Evolutionary conservation across 106 monocot species (phyloP).

Genomic region (Triglochin maritima): DNA sequence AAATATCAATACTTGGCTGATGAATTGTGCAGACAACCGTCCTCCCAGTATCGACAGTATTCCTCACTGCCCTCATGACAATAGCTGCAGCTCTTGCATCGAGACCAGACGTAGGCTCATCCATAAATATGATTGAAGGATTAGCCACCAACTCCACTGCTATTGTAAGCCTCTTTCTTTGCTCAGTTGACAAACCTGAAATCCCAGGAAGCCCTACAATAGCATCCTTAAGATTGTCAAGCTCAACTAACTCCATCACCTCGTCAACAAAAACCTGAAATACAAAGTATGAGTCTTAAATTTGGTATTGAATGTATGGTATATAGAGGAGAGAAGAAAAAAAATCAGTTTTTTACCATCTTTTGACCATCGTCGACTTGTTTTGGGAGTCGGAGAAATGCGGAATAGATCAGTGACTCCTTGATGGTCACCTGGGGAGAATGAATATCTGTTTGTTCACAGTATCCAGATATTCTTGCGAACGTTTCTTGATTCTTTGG

Average conservation of each 20-base stretch:
- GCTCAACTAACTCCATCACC: slow-evolving; percentile 54
- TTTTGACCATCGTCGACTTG: slow-evolving; percentile 33
- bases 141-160: slow-evolving; percentile 57
- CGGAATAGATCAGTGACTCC: slow-evolving; percentile 58
- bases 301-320: not conserved
- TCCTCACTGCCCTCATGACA: slow-evolving; percentile 58
- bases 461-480: slow-evolving; percentile 62
- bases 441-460: slow-evolving; percentile 70
- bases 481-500: slow-evolving; percentile 55
- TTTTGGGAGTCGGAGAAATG: slow-evolving; percentile 49
- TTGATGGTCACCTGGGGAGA: slow-evolving; percentile 59
- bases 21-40: slow-evolving; percentile 60
- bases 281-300: not conserved
- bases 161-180: slow-evolving; percentile 57
- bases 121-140: slow-evolving; percentile 59
- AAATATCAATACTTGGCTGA: slow-evolving; percentile 56
- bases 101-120: slow-evolving; percentile 62
- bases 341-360: slow-evolving; percentile 13
- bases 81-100: slow-evolving; percentile 59
- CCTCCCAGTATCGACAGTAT: slow-evolving; percentile 53
- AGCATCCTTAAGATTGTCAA: slow-evolving; percentile 34
- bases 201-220: slow-evolving; percentile 47
- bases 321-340: not conserved
- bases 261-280: slow-evolving; percentile 35
- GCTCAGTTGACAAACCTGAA: slow-evolving; percentile 46